Evolutionary conservation across 345 rosid species (phyloP).

Genomic region (Gossypium arboreum): DNA sequence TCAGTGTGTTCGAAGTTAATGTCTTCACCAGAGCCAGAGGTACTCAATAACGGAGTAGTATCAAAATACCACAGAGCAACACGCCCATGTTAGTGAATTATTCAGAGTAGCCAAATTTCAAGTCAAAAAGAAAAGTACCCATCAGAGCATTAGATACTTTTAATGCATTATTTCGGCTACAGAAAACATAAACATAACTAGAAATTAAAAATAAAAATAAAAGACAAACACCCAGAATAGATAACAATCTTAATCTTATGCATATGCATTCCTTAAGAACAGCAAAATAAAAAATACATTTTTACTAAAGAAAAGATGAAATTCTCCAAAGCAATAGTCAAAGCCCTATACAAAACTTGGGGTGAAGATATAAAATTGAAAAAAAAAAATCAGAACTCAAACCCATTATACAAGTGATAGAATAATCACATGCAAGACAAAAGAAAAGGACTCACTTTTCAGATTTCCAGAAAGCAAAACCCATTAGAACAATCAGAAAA

Average conservation of each 20-base stretch:
- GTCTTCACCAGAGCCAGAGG: background rate
- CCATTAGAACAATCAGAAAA: slow-evolving; percentile 9
- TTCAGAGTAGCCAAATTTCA: background rate
- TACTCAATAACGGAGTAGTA: background rate
- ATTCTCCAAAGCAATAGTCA: background rate
- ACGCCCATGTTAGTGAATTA: background rate
- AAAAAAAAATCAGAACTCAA: background rate
- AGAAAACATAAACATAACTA: background rate
- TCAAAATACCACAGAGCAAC: background rate
- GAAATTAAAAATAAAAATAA: background rate
- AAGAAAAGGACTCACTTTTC: background rate
- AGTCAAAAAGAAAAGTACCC: background rate
- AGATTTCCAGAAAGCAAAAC: slow-evolving; percentile 17
- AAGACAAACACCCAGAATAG: background rate
- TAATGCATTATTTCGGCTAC: background rate
- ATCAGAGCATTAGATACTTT: background rate
- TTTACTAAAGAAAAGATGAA: background rate
- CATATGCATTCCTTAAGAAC: background rate
- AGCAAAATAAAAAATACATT: background rate
- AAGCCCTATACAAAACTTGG: background rate
- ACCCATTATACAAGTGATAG: slow-evolving; percentile 13
- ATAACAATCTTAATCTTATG: background rate
- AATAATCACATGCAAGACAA: background rate
- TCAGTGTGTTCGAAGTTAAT: background rate
- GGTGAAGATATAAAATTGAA: background rate